Base-by-base conservation (phyloP, 2,329 filamentous ascomycete species). In the Colletotrichum sublineola region DNA sequence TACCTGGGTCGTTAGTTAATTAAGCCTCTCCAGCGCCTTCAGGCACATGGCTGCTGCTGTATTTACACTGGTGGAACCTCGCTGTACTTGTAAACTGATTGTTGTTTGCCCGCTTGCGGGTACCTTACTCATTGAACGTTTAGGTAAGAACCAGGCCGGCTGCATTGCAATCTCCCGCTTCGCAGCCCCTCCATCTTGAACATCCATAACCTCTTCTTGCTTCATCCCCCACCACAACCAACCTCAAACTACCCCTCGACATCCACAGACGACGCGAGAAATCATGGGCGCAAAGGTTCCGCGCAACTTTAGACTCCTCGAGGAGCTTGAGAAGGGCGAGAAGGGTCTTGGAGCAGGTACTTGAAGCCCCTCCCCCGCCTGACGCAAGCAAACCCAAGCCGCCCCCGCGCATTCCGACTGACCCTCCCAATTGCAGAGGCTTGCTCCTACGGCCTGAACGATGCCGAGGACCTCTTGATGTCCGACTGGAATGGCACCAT, bases 401-500 rank as follows among this genome's bases (percentile, higher is more conserved):
- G 40, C n/a, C 56, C 56, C 31, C 24, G 40, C 60, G 55, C 46
- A 50, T 69, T 18, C 55, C 73, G 46, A 57, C 56, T 68, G 72
- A 61, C 68, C 60, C 68, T 64, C 46, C 18, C 4, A 6, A 48
- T 31, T n/a, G 68, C 77, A 96, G 96, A 98, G 86, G 95, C 95
- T 74, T 98, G 96, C 86, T 98, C 96, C 56, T 98, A 98, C 78
- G 96, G 96, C 78, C 90, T 99, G 68, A 94, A 96, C 75, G 95
- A 98, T 82, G 92, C 94, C 60, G 95, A 98, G 80, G 96, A 99
- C 80, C 89, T 98, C 75, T 90, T 96, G 83, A 97, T 99, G 95
- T 96, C 93, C 75, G 95, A 98, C 87, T 99, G 96, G 96, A 97
- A 97, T 80, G 96, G 96, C 79, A 99, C 96, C 20, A 98, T 99